phyloP scores from a whole-genome alignment of 176 grass and related monocot genomes.

The Aegilops longissima region DNA sequence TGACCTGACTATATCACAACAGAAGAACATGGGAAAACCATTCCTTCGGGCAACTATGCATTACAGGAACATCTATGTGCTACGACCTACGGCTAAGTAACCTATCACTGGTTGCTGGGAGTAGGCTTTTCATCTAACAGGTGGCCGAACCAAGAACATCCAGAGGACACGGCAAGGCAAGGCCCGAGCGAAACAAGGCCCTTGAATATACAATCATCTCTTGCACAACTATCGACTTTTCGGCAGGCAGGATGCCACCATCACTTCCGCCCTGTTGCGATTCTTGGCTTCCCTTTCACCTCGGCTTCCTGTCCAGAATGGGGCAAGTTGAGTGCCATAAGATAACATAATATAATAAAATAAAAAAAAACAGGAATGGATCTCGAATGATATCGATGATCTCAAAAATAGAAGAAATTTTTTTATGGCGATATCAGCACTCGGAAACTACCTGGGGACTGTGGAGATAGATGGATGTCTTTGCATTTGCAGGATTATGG shows the following conservation, averaged over 20 bases:
- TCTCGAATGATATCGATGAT: neutral
- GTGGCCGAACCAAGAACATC: neutral
- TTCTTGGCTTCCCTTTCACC: conserved; percentile 89
- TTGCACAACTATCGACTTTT: conserved; percentile 1
- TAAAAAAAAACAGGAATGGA: neutral
- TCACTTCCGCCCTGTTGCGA: conserved; percentile 59
- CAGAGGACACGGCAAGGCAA: neutral
- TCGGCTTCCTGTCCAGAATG: conserved; percentile 68
- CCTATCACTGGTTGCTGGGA: conserved; percentile 16
- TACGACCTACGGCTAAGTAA: neutral
- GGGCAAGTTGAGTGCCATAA: neutral
- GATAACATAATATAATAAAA: neutral
- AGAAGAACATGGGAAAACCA: neutral
- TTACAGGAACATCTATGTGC: neutral
- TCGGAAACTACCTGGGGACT: conserved; percentile 52
- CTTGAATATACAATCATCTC: conserved; percentile 26
- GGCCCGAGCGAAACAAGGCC: neutral
- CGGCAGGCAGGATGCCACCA: neutral
- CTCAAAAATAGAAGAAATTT: neutral
- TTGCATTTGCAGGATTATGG: conserved; percentile 85
- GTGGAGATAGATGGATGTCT: conserved; percentile 96
- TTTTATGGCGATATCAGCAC: neutral
- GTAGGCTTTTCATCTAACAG: conserved; percentile 18
- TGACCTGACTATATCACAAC: conserved; percentile 3
- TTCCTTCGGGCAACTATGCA: neutral